Evolutionary conservation across 768 basidiomycete species (phyloP).

Genomic region (Russula dissimulans): DNA sequence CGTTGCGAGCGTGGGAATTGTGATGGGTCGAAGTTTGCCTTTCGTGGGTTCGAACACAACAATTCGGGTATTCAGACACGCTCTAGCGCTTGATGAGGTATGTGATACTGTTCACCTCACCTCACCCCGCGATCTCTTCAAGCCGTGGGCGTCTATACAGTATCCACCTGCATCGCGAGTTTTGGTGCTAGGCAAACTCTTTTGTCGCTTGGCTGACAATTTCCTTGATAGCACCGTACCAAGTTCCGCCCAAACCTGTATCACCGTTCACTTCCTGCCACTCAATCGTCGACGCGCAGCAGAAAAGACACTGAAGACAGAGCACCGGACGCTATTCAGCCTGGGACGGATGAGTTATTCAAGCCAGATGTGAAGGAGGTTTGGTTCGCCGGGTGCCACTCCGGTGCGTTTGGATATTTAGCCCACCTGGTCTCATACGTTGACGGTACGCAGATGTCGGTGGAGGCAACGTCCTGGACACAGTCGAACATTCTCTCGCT

Average conservation of each 20-base stretch:
- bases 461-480: slow-evolving; percentile 6
- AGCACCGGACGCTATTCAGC: too few relatives aligned
- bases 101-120: slow-evolving; percentile 7
- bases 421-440: too few relatives aligned
- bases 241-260: slow-evolving; percentile 57
- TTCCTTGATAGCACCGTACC: slow-evolving; percentile 43
- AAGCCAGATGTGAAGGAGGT: slow-evolving; percentile 14
- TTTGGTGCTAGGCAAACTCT: too few relatives aligned
- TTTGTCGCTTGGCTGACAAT: neutral
- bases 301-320: neutral
- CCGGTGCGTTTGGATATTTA: neutral
- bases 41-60: slow-evolving; percentile 54
- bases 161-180: too few relatives aligned
- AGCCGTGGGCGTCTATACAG: too few relatives aligned
- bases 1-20: slow-evolving; percentile 62
- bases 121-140: neutral
- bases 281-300: neutral
- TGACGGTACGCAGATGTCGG: slow-evolving; percentile 11
- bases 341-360: neutral
- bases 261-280: slow-evolving; percentile 34
- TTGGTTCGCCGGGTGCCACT: slow-evolving; percentile 19
- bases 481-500: slow-evolving; percentile 3
- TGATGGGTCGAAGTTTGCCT: slow-evolving; percentile 52
- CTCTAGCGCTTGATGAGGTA: slow-evolving; percentile 70
- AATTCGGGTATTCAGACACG: slow-evolving; percentile 69